Base-by-base conservation (phyloP, 2,329 filamentous ascomycete species). In the Ophiostoma ulmi region DNA sequence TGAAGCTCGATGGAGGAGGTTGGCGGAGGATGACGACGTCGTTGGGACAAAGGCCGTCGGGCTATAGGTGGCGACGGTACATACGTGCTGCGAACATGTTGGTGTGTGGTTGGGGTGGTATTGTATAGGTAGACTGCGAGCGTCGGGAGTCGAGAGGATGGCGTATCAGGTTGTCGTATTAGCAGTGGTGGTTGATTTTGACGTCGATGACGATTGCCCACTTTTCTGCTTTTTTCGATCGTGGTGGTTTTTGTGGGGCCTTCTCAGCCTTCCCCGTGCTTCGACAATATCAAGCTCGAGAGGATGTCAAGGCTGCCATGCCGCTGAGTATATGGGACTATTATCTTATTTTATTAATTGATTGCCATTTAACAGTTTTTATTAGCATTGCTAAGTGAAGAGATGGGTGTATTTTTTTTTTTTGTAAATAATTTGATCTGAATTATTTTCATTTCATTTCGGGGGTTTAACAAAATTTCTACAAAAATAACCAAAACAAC, bases 11-110 rank as follows among this genome's bases (percentile, higher is more conserved):
- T 5, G 44, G 5, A 20, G 44, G 5, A 44, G 8, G 38, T 39
- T 11, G 38, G 38, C 8, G 38, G 6, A 39, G 11, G 48, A 38
- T 13, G 35, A 17, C 20, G 64, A 31, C n/a, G 64, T 66, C 64
- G 35, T 66, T 5, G 66, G 20, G 8, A 38, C 17, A 2, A 13
- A 10, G 5, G n/a, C n/a, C 10, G 11, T 1, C 6, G 3, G 35
- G 17, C 6, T 14, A 10, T 63, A 17, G 35, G 11, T 36, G 39
- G 36, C n/a, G 17, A 3, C 14, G 69, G 70, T 61, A 81, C 85
- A 71, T 80, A 88, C 86, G 84, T 83, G 85, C 87, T 83, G 86
- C 87, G 76, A 89, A 89, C 87, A 89, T 89, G 22, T 80, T 85
- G 79, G 17, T 66, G 61, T 20, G 7, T 48, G 4, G 7, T 1